Evolutionary conservation across 805 yeast species (phyloP), one percentile per base, ranked within the genome.

Genomic region (Saccharomycopsis sp.): DNA sequence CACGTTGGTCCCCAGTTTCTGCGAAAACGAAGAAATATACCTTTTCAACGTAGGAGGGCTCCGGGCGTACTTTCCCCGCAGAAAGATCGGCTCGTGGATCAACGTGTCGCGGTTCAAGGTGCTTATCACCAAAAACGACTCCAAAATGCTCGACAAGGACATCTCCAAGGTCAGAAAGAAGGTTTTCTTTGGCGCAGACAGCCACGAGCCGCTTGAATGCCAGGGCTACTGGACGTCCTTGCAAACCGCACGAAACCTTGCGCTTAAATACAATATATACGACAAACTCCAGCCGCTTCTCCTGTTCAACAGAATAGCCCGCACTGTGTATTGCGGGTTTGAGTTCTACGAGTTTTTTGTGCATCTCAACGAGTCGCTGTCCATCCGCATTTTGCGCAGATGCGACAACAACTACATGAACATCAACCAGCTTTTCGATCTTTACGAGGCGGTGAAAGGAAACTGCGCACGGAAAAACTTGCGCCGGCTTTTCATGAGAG

Each of bases 301-400:
- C 21, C 53, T 48, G 0, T 68, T 68, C 57, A 65, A 66, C 40
- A 59, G 70, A 41, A 54, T 68, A 3, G 70, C 70, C 1, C 41
- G 41, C 21, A 67, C 65, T 3, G 51, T 52, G 1, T 67, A 68
- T 50, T 60, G 63, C 21, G 71, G 70, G 1, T 48, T 54, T 1
- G 53, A 54, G 2, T 68, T 61, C 53, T 68, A 63, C 62, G 71
- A 68, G 51, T 62, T 51, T 57, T 67, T 68, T 56, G 65, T 63
- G 0, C 54, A 58, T 37, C 29, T 62, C 7, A 53, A 57, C 23
- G 55, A 57, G 4, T 64, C 64, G 34, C 51, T 54, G 16, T 59
- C 59, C n/a, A 58, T 68, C 16, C 60, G 71, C 20, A 58, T 68
- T 2, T 56, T 68, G 48, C 61, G 70, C 57, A 67, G 64, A 37